These are phyloP conservation scores for Aspergillus wentii DNA, from an alignment of 495 filamentous ascomycete species.

Conservation along the genomic window DNA sequence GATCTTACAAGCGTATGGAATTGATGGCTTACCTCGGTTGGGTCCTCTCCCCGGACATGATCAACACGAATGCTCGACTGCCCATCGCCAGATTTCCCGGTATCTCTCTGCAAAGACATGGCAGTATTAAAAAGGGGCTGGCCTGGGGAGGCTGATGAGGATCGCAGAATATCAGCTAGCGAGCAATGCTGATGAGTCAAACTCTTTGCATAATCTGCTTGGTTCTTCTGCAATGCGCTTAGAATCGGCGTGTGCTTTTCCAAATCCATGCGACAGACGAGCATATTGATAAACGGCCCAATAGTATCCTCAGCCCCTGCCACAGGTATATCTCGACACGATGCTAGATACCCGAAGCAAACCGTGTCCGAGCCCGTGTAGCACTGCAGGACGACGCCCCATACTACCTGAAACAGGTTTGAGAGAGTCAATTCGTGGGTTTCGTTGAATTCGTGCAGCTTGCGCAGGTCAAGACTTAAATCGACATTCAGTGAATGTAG, in stretches of 20 bases:
- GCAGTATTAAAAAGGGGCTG: not conserved
- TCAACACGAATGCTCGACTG: not conserved
- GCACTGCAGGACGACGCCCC: conserved; percentile 32
- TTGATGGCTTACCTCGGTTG: not conserved
- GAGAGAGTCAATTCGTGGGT: conserved; percentile 22
- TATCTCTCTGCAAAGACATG: not conserved
- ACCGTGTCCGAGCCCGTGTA: conserved; percentile 32
- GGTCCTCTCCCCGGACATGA: too few relatives aligned
- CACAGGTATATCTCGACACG: conserved; percentile 25
- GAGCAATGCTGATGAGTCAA: conserved; percentile 33
- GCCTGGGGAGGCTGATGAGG: not conserved
- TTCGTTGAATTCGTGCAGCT: too few relatives aligned
- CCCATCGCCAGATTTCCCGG: not conserved
- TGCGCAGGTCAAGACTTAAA: too few relatives aligned
- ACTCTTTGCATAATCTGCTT: conserved; percentile 30
- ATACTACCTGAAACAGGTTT: conserved; percentile 31
- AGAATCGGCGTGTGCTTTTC: conserved; percentile 9
- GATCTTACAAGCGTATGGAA: not conserved
- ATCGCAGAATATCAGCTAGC: conserved; percentile 19
- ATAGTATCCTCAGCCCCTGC: conserved; percentile 24
- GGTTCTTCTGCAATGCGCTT: conserved; percentile 22
- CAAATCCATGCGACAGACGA: conserved; percentile 18
- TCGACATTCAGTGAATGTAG: too few relatives aligned
- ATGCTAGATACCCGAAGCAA: conserved; percentile 30
- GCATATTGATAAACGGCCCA: conserved; percentile 34